Conservation (phyloP, 2,329 filamentous ascomycete genomes). For the Endocalyx cinctus region DNA sequence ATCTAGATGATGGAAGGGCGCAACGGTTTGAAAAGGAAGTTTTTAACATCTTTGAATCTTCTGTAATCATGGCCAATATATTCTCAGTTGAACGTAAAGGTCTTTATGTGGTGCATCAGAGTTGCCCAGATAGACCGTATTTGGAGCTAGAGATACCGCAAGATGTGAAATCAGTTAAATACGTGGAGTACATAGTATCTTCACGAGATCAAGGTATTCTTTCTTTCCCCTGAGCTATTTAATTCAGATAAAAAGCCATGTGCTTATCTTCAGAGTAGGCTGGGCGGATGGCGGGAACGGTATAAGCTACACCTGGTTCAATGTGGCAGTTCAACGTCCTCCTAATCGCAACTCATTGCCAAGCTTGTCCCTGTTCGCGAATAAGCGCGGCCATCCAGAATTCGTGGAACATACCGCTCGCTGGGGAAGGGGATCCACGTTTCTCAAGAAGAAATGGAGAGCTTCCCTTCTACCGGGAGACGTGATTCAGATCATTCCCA, state of each 20-base stretch:
- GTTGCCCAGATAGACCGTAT: slow-evolving; percentile 3
- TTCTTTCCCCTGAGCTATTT: not conserved
- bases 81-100: not conserved
- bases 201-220: slow-evolving; percentile 3
- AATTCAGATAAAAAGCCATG: not conserved
- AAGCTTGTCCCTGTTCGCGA: not conserved
- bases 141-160: not conserved
- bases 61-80: not conserved
- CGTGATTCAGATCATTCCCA: slow-evolving; percentile 2
- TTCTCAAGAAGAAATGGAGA: slow-evolving; percentile 1
- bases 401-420: not conserved
- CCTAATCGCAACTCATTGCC: slow-evolving; percentile 1
- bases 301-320: slow-evolving; percentile 1
- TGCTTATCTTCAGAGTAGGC: not conserved
- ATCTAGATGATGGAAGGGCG: too few species aligned
- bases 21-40: too few species aligned
- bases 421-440: not conserved
- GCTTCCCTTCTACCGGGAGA: slow-evolving; percentile 1
- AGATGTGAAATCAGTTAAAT: not conserved
- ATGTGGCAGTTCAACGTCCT: not conserved
- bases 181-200: not conserved
- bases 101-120: not conserved
- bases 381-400: not conserved
- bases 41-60: too few species aligned
- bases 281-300: not conserved